These are phyloP conservation scores for Wallacemonas sp. DNA, from an alignment of 208 protist species.

Conservation along the genomic window DNA sequence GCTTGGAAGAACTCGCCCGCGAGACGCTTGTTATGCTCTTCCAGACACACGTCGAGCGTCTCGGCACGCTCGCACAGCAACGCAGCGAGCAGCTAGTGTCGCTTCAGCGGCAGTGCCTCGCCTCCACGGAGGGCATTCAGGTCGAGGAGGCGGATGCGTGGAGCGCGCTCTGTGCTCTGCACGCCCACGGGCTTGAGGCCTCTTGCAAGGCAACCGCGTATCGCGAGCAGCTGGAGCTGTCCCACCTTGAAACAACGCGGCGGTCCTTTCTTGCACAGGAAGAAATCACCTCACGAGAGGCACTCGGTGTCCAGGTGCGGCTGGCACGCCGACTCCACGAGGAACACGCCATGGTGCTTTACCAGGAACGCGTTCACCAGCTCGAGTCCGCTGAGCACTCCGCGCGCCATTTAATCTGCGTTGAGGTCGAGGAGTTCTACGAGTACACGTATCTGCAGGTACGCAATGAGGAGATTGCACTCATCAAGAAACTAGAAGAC, in stretches of 20 bases:
- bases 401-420: slow-evolving; percentile 31
- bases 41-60: slow-evolving; percentile 1
- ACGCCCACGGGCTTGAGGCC: slow-evolving; percentile 3
- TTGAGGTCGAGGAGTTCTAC: slow-evolving; percentile 28
- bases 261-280: slow-evolving; percentile 31
- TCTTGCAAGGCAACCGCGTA: slow-evolving; percentile 13
- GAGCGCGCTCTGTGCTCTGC: neutral
- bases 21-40: slow-evolving; percentile 22
- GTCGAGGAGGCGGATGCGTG: slow-evolving; percentile 17
- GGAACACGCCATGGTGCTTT: slow-evolving; percentile 31
- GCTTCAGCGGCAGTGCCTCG: slow-evolving; percentile 16
- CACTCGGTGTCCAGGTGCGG: slow-evolving; percentile 15
- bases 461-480: slow-evolving; percentile 32
- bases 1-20: slow-evolving; percentile 20
- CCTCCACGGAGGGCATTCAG: slow-evolving; percentile 6
- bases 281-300: slow-evolving; percentile 32
- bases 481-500: slow-evolving; percentile 19
- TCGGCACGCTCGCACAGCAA: slow-evolving; percentile 3
- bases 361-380: slow-evolving; percentile 34
- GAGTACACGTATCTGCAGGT: slow-evolving; percentile 15
- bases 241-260: slow-evolving; percentile 26
- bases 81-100: slow-evolving; percentile 9
- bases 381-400: slow-evolving; percentile 36
- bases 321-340: slow-evolving; percentile 29
- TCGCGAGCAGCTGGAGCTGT: slow-evolving; percentile 13